phyloP scores from a whole-genome alignment of 1,139 yeast species.

The Debaryomyces fabryi region DNA sequence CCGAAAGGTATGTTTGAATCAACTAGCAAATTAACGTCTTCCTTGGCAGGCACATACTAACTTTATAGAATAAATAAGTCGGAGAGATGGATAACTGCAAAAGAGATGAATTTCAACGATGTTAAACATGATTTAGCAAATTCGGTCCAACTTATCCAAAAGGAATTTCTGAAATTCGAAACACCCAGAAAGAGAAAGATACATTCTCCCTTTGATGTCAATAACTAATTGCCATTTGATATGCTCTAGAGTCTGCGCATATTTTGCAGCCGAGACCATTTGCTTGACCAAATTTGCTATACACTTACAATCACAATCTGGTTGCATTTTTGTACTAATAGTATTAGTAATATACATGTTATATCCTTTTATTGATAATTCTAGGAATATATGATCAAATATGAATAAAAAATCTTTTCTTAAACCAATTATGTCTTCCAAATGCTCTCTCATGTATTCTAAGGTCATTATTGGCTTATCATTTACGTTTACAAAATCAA shows the following conservation, averaged over 20 bases:
- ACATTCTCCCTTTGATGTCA: constrained; percentile 5
- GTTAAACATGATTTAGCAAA: constrained; percentile 19
- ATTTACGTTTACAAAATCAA: background rate
- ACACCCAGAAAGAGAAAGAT: constrained; percentile 1
- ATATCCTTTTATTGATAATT: background rate
- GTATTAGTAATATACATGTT: background rate
- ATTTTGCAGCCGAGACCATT: background rate
- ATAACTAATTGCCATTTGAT: background rate
- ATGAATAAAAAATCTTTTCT: background rate
- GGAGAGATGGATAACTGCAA: constrained; percentile 23
- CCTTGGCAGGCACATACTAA: background rate
- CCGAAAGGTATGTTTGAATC: constrained; percentile 16
- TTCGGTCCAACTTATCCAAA: constrained; percentile 22
- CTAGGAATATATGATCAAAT: background rate
- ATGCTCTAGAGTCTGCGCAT: background rate
- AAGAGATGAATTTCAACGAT: constrained; percentile 19
- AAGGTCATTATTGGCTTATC: too few relatives aligned
- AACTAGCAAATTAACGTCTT: background rate
- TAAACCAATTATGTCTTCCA: too few relatives aligned
- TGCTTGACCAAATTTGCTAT: background rate
- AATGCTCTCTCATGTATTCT: too few relatives aligned
- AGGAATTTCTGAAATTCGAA: constrained; percentile 9
- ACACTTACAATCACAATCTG: too few relatives aligned
- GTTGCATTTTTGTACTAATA: background rate
- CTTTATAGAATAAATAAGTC: constrained; percentile 17